phyloP scores from a whole-genome alignment of 768 basidiomycete genomes.

The Lentinula boryana region DNA sequence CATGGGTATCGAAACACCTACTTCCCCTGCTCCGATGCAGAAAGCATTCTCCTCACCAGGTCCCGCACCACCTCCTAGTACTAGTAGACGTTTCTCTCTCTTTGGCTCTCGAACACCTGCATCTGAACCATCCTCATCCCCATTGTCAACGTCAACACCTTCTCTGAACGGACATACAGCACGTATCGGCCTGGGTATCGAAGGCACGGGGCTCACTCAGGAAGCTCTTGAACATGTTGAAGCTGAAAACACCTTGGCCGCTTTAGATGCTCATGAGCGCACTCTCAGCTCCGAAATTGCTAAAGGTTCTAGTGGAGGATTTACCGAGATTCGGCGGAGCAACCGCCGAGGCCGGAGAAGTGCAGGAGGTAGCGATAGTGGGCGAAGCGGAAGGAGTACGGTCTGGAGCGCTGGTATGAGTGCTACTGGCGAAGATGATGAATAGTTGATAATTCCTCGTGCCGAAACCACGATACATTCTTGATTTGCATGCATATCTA shows the following conservation, averaged over 20 bases:
- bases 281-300: slow-evolving; percentile 68
- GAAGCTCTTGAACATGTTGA: slow-evolving; percentile 76
- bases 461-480: background rate
- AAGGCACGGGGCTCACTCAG: slow-evolving; percentile 50
- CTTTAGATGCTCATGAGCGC: slow-evolving; percentile 77
- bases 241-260: slow-evolving; percentile 69
- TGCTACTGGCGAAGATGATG: slow-evolving; percentile 4
- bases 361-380: slow-evolving; percentile 40
- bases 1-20: slow-evolving; percentile 80
- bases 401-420: slow-evolving; percentile 83
- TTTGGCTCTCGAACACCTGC: slow-evolving; percentile 47
- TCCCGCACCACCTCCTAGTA: slow-evolving; percentile 16
- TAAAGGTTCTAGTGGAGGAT: slow-evolving; percentile 66
- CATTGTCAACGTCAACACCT: slow-evolving; percentile 27
- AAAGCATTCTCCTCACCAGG: slow-evolving; percentile 35
- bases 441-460: background rate
- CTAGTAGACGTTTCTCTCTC: slow-evolving; percentile 58
- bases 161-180: slow-evolving; percentile 21
- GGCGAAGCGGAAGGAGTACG: slow-evolving; percentile 39
- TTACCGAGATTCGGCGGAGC: slow-evolving; percentile 66
- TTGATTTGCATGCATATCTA: background rate
- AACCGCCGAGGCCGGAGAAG: slow-evolving; percentile 50
- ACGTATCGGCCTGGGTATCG: slow-evolving; percentile 26
- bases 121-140: slow-evolving; percentile 43
- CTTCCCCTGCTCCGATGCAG: slow-evolving; percentile 36